Base-by-base conservation (phyloP, 768 basidiomycete genomes). In the Boletus sensibilis region DNA sequence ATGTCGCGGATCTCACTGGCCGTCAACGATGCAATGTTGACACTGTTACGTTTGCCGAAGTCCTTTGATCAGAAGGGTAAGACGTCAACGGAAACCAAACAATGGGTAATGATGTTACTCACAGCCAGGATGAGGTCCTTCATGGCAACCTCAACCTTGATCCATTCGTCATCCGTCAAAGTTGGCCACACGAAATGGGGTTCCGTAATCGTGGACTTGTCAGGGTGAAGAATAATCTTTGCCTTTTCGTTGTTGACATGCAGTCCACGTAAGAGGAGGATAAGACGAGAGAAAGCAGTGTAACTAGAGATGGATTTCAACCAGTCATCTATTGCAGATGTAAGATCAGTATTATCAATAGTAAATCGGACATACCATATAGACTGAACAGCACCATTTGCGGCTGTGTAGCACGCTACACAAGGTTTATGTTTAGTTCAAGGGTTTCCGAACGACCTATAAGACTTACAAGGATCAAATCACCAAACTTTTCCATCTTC, bases 401-500 rank as follows among this genome's bases (percentile, higher is more conserved):
- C 4, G 96, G 96, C 79, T 99, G 96, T 14, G 92, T 98, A 29
- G 96, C 94, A 56, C 94, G 90, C 86, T 90, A 59, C 14, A 57
- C 53, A 53, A 21, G 27, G 7, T 53, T 41, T 39, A 51, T 54
- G 3, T 42, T 52, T 14, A 55, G 49, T 7, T 16, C 23, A 11
- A 48, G 6, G 1, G 0, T 21, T 33, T 20, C 8, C 23, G 4
- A 20, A 16, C 10, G 9, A 51, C 23, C 14, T 38, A 39, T 27
- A 34, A 18, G 33, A 64, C 80, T 50, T 68, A 87, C 88, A 71
- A 98, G 72, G 62, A 98, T 98, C 59, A 99, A 78, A 71, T 99
- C 97, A 77, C 97, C 97, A 64, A 99, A 98, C 75, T 98, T 98
- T 82, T 99, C 97, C 89, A 98, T 95, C 80, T 98, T 98, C 92